phyloP scores from a whole-genome alignment of 140 eudicot genomes.

The Cichorium intybus region DNA sequence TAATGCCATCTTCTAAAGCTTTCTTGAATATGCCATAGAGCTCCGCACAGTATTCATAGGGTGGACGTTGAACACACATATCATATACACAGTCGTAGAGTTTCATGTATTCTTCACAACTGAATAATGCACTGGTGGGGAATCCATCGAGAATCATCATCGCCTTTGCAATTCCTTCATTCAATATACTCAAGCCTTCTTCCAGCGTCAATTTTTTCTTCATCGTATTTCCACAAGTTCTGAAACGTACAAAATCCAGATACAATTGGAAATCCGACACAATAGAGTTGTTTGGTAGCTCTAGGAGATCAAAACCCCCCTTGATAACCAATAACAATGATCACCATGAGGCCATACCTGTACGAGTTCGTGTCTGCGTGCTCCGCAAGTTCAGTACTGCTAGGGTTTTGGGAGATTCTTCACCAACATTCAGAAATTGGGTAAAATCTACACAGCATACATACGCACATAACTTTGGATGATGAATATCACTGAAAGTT shows the following conservation, averaged over 20 bases:
- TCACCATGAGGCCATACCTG: neutral
- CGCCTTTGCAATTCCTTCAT: constrained; percentile 36
- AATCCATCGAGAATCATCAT: constrained; percentile 47
- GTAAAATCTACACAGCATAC: neutral
- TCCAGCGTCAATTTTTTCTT: constrained; percentile 26
- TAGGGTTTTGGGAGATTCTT: constrained; percentile 8
- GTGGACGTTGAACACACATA: constrained; percentile 44
- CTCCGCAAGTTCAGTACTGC: neutral
- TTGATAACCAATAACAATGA: neutral
- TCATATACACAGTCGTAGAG: constrained; percentile 47
- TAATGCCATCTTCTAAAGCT: constrained; percentile 41
- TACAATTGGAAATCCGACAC: neutral
- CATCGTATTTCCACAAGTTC: constrained; percentile 28
- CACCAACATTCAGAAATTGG: constrained; percentile 2
- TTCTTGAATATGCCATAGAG: constrained; percentile 34
- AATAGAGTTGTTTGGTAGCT: neutral
- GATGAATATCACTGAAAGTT: neutral
- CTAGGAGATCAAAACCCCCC: constrained; percentile 4
- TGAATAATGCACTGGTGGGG: constrained; percentile 31
- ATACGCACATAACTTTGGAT: neutral
- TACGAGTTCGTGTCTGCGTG: neutral
- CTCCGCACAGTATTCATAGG: constrained; percentile 33
- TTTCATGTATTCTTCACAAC: constrained; percentile 43
- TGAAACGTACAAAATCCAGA: neutral
- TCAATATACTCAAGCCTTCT: constrained; percentile 38